A percentile compares a stretch with the other conserved stretches of the same genome.
These are phyloP conservation scores for Leucosporidium yakuticum DNA, from an alignment of 768 basidiomycete genomes.

Conservation along the genomic window DNA sequence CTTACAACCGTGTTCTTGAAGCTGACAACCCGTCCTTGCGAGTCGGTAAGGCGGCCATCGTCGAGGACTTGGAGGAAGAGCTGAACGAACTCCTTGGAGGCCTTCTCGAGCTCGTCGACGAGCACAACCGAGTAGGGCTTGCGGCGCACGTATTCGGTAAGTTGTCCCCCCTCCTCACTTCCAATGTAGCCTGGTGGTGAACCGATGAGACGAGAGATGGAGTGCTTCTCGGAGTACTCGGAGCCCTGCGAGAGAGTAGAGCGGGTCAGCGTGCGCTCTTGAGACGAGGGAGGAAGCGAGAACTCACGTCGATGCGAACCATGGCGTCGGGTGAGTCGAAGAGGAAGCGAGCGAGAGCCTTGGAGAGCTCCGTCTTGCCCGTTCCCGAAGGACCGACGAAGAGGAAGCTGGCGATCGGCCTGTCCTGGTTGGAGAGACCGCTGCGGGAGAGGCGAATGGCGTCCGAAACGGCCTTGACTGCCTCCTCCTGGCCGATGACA, in stretches of 20 bases:
- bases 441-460: conserved; percentile 89
- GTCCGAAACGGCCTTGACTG: conserved; percentile 76
- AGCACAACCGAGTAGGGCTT: conserved; percentile 12
- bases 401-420: conserved; percentile 74
- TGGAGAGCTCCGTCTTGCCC: conserved; percentile 78
- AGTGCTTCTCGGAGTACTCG: conserved; percentile 87
- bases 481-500: conserved; percentile 86
- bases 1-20: conserved; percentile 43
- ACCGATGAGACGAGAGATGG: conserved; percentile 82
- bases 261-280: conserved; percentile 27
- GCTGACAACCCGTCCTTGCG: conserved; percentile 46
- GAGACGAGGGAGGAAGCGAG: conserved; percentile 46
- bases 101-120: conserved; percentile 45
- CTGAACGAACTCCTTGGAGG: conserved; percentile 46
- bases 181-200: conserved; percentile 91
- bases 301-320: conserved; percentile 76
- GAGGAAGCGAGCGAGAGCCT: conserved; percentile 78
- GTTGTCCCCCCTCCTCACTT: conserved; percentile 70
- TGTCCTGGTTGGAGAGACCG: conserved; percentile 77
- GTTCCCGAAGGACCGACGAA: conserved; percentile 78
- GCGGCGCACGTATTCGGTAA: conserved; percentile 25
- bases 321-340: conserved; percentile 92
- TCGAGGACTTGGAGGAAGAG: conserved; percentile 49
- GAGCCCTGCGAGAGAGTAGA: conserved; percentile 30
- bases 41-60: conserved; percentile 47